These are phyloP conservation scores for Pythium brachiatum DNA, from an alignment of 352 stramenopile species.

Conservation along the genomic window DNA sequence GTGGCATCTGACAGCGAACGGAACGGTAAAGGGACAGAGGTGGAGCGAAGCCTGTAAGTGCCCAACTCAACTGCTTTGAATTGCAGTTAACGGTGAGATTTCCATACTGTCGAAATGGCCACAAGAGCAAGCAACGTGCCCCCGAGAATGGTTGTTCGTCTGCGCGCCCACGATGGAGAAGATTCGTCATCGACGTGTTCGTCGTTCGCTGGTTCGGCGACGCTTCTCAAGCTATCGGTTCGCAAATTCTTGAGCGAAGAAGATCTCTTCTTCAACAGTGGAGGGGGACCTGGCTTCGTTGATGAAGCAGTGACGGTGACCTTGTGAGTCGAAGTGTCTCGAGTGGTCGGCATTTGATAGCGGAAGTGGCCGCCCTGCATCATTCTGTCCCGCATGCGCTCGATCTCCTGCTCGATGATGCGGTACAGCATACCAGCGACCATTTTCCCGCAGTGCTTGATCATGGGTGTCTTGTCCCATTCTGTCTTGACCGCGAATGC, in stretches of 20 bases:
- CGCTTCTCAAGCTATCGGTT: slow-evolving; percentile 12
- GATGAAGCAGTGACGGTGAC: background rate
- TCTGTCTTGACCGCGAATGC: slow-evolving; percentile 36
- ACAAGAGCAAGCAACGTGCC: slow-evolving; percentile 16
- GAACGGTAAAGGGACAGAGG: slow-evolving; percentile 8
- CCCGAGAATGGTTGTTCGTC: slow-evolving; percentile 12
- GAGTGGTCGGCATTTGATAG: slow-evolving; percentile 17
- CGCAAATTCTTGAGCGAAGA: slow-evolving; percentile 18
- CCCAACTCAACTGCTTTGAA: background rate
- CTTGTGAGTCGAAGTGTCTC: background rate
- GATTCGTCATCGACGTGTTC: background rate
- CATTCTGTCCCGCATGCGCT: slow-evolving; percentile 40
- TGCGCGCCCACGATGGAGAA: background rate
- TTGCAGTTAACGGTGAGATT: slow-evolving; percentile 5
- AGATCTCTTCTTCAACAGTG: slow-evolving; percentile 6
- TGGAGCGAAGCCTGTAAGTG: slow-evolving; percentile 6
- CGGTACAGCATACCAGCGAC: slow-evolving; percentile 81
- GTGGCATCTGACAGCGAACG: background rate
- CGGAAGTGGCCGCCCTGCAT: slow-evolving; percentile 29
- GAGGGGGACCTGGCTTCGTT: background rate
- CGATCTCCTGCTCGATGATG: slow-evolving; percentile 85
- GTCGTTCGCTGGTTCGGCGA: background rate
- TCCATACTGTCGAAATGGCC: slow-evolving; percentile 16
- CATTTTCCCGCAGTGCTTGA: slow-evolving; percentile 78
- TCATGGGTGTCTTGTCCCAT: slow-evolving; percentile 84